Conservation (phyloP, 305 asterid species). For the Rubia tinctorum region DNA sequence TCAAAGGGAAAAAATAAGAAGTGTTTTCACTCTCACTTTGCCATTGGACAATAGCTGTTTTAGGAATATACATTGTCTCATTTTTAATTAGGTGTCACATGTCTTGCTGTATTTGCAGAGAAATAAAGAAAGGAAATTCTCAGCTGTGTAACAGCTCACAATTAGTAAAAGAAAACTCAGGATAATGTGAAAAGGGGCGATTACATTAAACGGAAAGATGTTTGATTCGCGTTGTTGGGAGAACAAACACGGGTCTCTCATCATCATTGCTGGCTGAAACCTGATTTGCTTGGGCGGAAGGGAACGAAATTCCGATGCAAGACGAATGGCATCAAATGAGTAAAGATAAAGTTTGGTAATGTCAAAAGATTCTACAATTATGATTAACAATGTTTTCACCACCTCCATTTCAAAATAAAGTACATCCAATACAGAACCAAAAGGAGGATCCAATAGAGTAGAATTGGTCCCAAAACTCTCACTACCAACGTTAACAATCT, state of each 20-base stretch:
- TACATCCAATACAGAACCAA: conserved; percentile 15
- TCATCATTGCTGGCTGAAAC: no score
- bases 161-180: not conserved
- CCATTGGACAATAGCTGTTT: no score
- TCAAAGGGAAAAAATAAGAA: no score
- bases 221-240: not conserved
- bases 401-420: conserved; percentile 20
- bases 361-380: not conserved
- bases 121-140: not conserved
- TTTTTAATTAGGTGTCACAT: not conserved
- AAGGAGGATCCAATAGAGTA: not conserved
- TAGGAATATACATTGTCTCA: not conserved
- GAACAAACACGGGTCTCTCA: not conserved
- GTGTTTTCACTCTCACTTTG: no score
- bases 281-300: not conserved
- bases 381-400: conserved; percentile 2
- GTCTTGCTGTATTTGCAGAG: not conserved
- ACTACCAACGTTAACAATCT: conserved; percentile 12
- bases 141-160: not conserved
- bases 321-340: not conserved
- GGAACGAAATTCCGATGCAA: not conserved
- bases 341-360: not conserved
- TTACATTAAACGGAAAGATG: not conserved
- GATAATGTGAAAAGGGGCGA: not conserved
- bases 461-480: conserved; percentile 7